These are phyloP conservation scores for Saprolegnia parasitica DNA, from an alignment of 352 stramenopile species.

Conservation along the genomic window DNA sequence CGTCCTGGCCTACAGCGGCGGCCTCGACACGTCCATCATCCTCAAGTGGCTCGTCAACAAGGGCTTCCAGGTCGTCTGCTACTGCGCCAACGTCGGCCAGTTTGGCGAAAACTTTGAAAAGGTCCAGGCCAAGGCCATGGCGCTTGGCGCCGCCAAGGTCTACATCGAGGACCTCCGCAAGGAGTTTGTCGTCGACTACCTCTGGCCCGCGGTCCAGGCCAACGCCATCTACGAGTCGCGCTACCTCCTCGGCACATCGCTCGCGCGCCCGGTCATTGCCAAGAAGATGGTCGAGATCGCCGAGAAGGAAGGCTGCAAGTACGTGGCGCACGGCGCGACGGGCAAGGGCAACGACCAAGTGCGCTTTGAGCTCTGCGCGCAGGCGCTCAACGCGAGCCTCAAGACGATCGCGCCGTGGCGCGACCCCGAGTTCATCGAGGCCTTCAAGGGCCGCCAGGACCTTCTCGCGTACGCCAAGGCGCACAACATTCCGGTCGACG, in stretches of 20 bases:
- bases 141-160: conserved; percentile 78
- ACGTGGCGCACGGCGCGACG: conserved; percentile 96
- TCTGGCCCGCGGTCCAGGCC: conserved; percentile 91
- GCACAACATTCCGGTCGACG: conserved; percentile 96
- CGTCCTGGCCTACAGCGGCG: conserved; percentile 95
- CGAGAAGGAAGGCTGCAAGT: conserved; percentile 85
- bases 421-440: conserved; percentile 97
- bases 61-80: conserved; percentile 98
- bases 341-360: conserved; percentile 99
- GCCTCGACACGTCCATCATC: conserved; percentile 98
- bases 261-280: conserved; percentile 96
- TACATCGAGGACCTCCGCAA: conserved; percentile 96
- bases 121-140: conserved; percentile 89
- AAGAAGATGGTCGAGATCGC: conserved; percentile 96
- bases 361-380: conserved; percentile 97
- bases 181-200: conserved; percentile 95
- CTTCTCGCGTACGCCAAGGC: conserved; percentile 95
- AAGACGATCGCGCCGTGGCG: conserved; percentile 97
- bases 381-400: conserved; percentile 94
- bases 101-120: conserved; percentile 93
- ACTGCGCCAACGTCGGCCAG: conserved; percentile 98
- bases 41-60: conserved; percentile 98
- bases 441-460: conserved; percentile 97
- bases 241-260: conserved; percentile 96
- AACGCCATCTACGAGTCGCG: conserved; percentile 98